Base-by-base conservation (phyloP, 1,284 basidiomycete species). In the Sanghuangporus weigelae region DNA sequence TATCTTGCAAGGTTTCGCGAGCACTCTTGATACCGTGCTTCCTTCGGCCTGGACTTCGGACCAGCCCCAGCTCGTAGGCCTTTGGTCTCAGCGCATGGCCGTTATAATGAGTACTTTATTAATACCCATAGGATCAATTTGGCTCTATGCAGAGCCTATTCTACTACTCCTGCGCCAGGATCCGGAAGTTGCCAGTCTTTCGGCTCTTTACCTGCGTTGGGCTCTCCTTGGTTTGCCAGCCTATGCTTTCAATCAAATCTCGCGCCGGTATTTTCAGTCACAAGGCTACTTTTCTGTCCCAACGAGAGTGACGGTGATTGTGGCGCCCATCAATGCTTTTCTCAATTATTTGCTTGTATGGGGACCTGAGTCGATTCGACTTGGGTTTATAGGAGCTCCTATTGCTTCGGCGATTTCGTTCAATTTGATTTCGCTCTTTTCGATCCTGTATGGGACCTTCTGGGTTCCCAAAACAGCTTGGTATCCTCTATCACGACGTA, bases 341-440 rank as follows among this genome's bases (percentile, higher is more conserved):
- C 78, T 97, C 49, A 96, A 93, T 73, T 97, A 87, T 71, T 70
- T 93, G 0, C 84, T 98, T 11, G 91, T 96, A 0, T 95, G 92
- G 92, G 93, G 93, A 2, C 93, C 93, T 0, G 76, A 81, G 38
- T 76, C 84, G 2, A 75, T 95, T 60, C 80, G 91, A 16, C 78
- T 98, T 0, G 96, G 96, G 7, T 99, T 95, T 75, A 86, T 95
- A 64, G 96, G 96, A 7, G 96, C 95, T 2, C 96, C 96, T 0
- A 80, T 98, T 42, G 92, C 96, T 0, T 94, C 93, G 0, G 90
- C 92, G 0, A 82, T 96, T 64, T 92, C 90, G 2, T 93, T 94
- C 78, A 96, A 94, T 75, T 78, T 96, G 39, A 89, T 95, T 63
- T 84, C 87, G 11, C 51, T 90, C 42, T 71, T 86, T 53, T 90